Conservation (phyloP, 1,139 yeast species). For the Lodderomyces margitis region DNA sequence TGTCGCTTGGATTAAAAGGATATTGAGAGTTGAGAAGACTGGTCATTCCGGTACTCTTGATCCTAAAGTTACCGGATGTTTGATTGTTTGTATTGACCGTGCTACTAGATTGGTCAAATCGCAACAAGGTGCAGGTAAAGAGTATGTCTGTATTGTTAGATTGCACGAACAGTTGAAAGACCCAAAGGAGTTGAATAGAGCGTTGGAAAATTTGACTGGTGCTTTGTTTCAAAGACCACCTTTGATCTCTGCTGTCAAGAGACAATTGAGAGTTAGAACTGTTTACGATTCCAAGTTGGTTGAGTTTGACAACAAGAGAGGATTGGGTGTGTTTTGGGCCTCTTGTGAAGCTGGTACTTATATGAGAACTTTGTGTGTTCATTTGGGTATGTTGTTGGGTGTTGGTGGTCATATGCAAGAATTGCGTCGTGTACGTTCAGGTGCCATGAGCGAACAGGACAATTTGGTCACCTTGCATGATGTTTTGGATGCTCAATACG, state of each 20-base stretch:
- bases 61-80: slow-evolving; percentile 97
- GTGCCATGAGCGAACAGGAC: slow-evolving; percentile 89
- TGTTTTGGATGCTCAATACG: slow-evolving; percentile 97
- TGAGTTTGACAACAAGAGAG: slow-evolving; percentile 96
- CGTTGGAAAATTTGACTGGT: slow-evolving; percentile 93
- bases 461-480: slow-evolving; percentile 95
- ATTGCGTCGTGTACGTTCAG: slow-evolving; percentile 97
- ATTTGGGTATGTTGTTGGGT: slow-evolving; percentile 95
- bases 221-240: slow-evolving; percentile 99
- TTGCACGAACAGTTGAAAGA: slow-evolving; percentile 90
- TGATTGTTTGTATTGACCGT: slow-evolving; percentile 95
- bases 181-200: slow-evolving; percentile 84
- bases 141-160: slow-evolving; percentile 96
- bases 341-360: slow-evolving; percentile 99
- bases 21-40: slow-evolving; percentile 91
- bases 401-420: slow-evolving; percentile 99
- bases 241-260: slow-evolving; percentile 95
- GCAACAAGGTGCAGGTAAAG: slow-evolving; percentile 99
- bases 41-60: slow-evolving; percentile 99
- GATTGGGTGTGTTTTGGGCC: slow-evolving; percentile 98
- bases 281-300: slow-evolving; percentile 93
- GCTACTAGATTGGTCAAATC: slow-evolving; percentile 98
- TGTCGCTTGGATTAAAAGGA: slow-evolving; percentile 98
- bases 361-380: slow-evolving; percentile 99
- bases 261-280: slow-evolving; percentile 97